A percentile compares a stretch with the other conserved stretches of the same genome.
phyloP scores from a whole-genome alignment of 495 filamentous ascomycete species.

The Aspergillus panamensis region DNA sequence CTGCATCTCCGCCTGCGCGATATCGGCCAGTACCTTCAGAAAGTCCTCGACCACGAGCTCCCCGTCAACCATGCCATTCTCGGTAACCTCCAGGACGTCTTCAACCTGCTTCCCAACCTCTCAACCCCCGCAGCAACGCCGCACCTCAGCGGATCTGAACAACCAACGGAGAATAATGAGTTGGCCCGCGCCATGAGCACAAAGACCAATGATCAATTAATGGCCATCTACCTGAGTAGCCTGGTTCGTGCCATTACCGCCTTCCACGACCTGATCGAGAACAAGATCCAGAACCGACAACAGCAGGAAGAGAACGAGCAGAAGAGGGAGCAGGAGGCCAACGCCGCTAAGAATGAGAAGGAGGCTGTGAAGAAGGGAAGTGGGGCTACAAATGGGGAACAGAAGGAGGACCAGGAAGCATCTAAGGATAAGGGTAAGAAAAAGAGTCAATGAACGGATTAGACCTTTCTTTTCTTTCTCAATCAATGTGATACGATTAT shows the following conservation, averaged over 20 bases:
- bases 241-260: conserved; percentile 97
- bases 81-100: conserved; percentile 96
- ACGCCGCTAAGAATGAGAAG: conserved; percentile 57
- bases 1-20: conserved; percentile 93
- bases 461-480: conserved; percentile 10
- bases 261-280: conserved; percentile 98
- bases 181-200: conserved; percentile 92
- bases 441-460: conserved; percentile 45
- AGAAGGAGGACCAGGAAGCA: conserved; percentile 62
- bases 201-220: conserved; percentile 98
- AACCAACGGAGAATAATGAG: conserved; percentile 66
- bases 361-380: conserved; percentile 58
- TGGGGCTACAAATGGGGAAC: conserved; percentile 56
- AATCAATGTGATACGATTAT: conserved; percentile 32
- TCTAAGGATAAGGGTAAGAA: conserved; percentile 59
- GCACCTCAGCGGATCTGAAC: conserved; percentile 42
- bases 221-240: conserved; percentile 94
- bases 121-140: conserved; percentile 69
- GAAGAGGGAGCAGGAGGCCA: conserved; percentile 66
- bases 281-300: conserved; percentile 98
- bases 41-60: conserved; percentile 86
- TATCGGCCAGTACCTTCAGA: conserved; percentile 92
- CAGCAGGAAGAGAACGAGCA: conserved; percentile 92
- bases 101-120: conserved; percentile 96
- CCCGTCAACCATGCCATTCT: conserved; percentile 97